phyloP scores from a whole-genome alignment of 2,329 filamentous ascomycete genomes.

The Scytalidium lignicola region DNA sequence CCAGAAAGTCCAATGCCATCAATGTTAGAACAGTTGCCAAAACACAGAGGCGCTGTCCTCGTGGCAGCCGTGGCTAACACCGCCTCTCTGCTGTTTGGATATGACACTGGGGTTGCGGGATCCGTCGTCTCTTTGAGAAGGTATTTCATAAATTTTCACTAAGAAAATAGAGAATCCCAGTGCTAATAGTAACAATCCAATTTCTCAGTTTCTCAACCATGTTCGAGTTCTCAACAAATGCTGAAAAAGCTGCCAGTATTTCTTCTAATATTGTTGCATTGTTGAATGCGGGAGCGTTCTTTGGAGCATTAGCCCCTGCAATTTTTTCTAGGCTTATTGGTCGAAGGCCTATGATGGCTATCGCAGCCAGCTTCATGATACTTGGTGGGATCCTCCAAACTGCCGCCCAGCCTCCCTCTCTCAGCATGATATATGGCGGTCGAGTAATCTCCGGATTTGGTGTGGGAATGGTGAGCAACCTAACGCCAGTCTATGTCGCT shows the following conservation, averaged over 20 bases:
- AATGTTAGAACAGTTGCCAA: background rate
- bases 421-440: slow-evolving; percentile 16
- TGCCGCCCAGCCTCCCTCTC: slow-evolving; percentile 8
- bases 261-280: slow-evolving; percentile 39
- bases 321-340: slow-evolving; percentile 41
- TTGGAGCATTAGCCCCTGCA: slow-evolving; percentile 44
- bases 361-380: slow-evolving; percentile 33
- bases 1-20: too few species aligned
- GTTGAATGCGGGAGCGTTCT: slow-evolving; percentile 47
- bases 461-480: slow-evolving; percentile 35
- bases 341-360: slow-evolving; percentile 39
- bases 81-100: slow-evolving; percentile 18
- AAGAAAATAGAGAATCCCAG: too few species aligned
- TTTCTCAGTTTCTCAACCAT: background rate
- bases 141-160: slow-evolving; percentile 1
- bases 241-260: slow-evolving; percentile 8
- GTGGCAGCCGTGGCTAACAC: slow-evolving; percentile 15
- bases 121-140: slow-evolving; percentile 14
- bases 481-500: slow-evolving; percentile 40
- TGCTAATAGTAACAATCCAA: too few species aligned
- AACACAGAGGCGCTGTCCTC: slow-evolving; percentile 12
- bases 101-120: slow-evolving; percentile 19
- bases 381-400: slow-evolving; percentile 16
- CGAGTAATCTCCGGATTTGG: slow-evolving; percentile 28
- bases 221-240: slow-evolving; percentile 11